Evolutionary conservation across 805 yeast species (phyloP).

Genomic region (Ogataea paradorogensis): DNA sequence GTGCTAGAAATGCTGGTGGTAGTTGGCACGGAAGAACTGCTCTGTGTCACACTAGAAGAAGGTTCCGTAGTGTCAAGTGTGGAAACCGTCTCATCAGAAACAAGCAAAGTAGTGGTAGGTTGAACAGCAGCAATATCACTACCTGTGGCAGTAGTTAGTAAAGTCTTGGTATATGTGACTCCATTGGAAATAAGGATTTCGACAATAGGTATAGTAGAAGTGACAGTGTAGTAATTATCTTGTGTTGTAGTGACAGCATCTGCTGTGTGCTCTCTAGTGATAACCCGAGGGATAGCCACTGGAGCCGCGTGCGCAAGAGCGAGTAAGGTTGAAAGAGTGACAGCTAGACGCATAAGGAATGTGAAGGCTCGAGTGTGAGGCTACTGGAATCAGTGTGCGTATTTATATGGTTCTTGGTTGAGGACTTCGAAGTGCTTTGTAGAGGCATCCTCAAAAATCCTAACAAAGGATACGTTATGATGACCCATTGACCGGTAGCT

Average conservation of each 20-base stretch:
- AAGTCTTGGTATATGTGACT: slow-evolving; percentile 48
- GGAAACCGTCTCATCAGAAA: slow-evolving; percentile 13
- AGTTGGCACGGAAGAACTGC: slow-evolving; percentile 14
- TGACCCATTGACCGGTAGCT: not conserved
- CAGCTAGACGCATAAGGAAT: slow-evolving; percentile 9
- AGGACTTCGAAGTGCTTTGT: not conserved
- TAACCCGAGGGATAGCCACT: slow-evolving; percentile 18
- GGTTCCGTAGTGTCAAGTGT: slow-evolving; percentile 3
- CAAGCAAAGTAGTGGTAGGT: slow-evolving; percentile 19
- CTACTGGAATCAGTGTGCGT: not conserved
- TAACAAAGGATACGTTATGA: not conserved
- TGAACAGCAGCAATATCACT: slow-evolving; percentile 12
- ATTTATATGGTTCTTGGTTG: slow-evolving; percentile 1
- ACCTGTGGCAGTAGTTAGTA: slow-evolving; percentile 37
- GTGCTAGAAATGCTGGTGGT: slow-evolving; percentile 19
- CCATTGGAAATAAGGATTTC: slow-evolving; percentile 51
- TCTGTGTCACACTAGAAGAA: slow-evolving; percentile 6
- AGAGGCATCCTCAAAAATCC: not conserved
- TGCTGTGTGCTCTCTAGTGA: slow-evolving; percentile 32
- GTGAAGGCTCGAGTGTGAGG: slow-evolving; percentile 2
- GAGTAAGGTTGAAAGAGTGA: slow-evolving; percentile 7
- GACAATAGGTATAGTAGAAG: slow-evolving; percentile 50
- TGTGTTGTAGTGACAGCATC: slow-evolving; percentile 33
- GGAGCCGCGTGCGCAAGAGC: slow-evolving; percentile 22
- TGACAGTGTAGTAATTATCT: slow-evolving; percentile 40